These are phyloP conservation scores for Boletus sp. DNA, from an alignment of 1,284 basidiomycete species.

Conservation along the genomic window DNA sequence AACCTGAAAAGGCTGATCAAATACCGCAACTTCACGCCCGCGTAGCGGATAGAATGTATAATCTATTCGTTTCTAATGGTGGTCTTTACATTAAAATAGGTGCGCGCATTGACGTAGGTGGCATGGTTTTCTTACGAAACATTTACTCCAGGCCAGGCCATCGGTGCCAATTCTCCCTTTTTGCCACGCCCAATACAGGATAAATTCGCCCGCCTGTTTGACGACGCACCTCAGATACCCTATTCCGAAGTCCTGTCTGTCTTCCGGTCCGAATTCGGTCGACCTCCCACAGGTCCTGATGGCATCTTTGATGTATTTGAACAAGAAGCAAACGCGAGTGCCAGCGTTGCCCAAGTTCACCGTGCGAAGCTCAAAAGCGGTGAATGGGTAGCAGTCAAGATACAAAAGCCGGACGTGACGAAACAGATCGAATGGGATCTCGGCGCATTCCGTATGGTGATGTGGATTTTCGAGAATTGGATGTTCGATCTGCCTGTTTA, in stretches of 20 bases:
- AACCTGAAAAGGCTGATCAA: conserved; percentile 54
- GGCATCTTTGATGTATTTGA: conserved; percentile 80
- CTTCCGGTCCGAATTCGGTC: conserved; percentile 68
- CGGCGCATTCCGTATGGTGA: conserved; percentile 56
- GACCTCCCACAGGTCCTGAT: conserved; percentile 56
- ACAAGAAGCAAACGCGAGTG: conserved; percentile 71
- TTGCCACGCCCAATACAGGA: conserved; percentile 78
- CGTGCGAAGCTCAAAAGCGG: conserved; percentile 61
- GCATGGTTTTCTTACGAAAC: background rate
- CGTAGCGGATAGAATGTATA: conserved; percentile 72
- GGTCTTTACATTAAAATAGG: conserved; percentile 91
- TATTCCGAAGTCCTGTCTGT: conserved; percentile 68
- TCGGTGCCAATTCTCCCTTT: conserved; percentile 79
- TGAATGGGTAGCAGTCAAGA: conserved; percentile 82
- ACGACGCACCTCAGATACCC: conserved; percentile 80
- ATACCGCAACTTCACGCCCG: conserved; percentile 80
- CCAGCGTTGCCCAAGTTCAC: conserved; percentile 89
- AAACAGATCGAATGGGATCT: conserved; percentile 86
- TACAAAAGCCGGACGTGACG: conserved; percentile 85
- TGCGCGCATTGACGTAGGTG: conserved; percentile 29
- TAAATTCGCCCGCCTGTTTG: conserved; percentile 79
- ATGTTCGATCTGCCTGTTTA: conserved; percentile 75
- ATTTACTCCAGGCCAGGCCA: conserved; percentile 54
- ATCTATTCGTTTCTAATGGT: conserved; percentile 74
- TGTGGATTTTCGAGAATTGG: conserved; percentile 73